These are phyloP conservation scores for Leccinellum albellum DNA, from an alignment of 768 basidiomycete genomes.

Conservation along the genomic window DNA sequence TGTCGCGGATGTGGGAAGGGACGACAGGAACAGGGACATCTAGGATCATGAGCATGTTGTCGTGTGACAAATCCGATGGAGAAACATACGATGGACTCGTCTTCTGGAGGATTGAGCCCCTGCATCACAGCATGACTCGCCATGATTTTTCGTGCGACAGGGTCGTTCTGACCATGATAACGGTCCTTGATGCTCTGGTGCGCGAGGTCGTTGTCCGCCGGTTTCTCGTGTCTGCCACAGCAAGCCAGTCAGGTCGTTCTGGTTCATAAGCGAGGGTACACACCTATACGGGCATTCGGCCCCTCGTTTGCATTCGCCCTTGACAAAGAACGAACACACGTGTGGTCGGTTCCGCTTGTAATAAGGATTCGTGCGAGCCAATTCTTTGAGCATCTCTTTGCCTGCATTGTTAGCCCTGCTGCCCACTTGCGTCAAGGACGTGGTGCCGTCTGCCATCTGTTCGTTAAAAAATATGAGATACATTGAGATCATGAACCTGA, in stretches of 20 bases:
- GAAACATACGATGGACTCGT: slow-evolving; percentile 71
- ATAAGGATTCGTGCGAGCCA: slow-evolving; percentile 93
- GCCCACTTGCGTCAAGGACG: slow-evolving; percentile 54
- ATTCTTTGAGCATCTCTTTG: slow-evolving; percentile 93
- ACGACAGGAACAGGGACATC: slow-evolving; percentile 85
- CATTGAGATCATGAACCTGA: background rate
- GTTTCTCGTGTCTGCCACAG: slow-evolving; percentile 75
- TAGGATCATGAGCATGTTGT: slow-evolving; percentile 29
- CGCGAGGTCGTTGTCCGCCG: slow-evolving; percentile 73
- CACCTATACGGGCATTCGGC: slow-evolving; percentile 86
- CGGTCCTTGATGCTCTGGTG: slow-evolving; percentile 95
- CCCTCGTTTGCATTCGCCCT: slow-evolving; percentile 92
- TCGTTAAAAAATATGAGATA: background rate
- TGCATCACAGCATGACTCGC: slow-evolving; percentile 70
- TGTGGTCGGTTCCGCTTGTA: slow-evolving; percentile 97
- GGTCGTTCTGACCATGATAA: slow-evolving; percentile 89
- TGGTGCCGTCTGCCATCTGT: slow-evolving; percentile 64
- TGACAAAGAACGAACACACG: slow-evolving; percentile 91
- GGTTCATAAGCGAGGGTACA: slow-evolving; percentile 12
- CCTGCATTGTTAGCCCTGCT: slow-evolving; percentile 72
- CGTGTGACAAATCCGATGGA: background rate
- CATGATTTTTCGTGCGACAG: slow-evolving; percentile 91
- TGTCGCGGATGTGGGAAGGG: slow-evolving; percentile 64
- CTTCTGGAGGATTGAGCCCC: slow-evolving; percentile 88
- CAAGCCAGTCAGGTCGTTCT: slow-evolving; percentile 4